phyloP scores from a whole-genome alignment of 164 flowering plant species.

The Dillenia suffruticosa region DNA sequence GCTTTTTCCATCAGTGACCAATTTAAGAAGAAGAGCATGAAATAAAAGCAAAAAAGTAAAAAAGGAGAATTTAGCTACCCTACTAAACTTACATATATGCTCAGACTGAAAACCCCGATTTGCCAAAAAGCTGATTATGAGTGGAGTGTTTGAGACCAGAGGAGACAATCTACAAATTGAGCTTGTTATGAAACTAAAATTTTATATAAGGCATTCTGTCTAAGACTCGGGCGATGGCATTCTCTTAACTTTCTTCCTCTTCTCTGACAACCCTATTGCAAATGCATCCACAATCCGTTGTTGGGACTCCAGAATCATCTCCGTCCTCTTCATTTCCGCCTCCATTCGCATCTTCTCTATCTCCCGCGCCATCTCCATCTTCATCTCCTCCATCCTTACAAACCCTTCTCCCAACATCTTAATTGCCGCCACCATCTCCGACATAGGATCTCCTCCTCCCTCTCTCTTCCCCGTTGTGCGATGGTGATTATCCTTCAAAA shows the following conservation, averaged over 20 bases:
- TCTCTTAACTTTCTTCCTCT: constrained; percentile 32
- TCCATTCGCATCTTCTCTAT: constrained; percentile 60
- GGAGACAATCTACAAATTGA: too few relatives aligned
- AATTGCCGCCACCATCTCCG: constrained; percentile 43
- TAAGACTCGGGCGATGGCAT: constrained; percentile 25
- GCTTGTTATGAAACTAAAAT: too few relatives aligned
- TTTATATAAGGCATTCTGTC: not conserved
- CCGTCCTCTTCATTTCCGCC: constrained; percentile 60
- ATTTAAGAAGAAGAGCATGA: too few relatives aligned
- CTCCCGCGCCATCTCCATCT: constrained; percentile 64
- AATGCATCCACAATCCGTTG: constrained; percentile 57
- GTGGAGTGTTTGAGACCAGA: too few relatives aligned
- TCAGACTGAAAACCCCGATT: too few relatives aligned
- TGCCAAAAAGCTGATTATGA: too few relatives aligned
- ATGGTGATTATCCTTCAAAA: not conserved
- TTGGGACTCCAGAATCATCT: constrained; percentile 63
- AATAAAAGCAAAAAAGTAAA: too few relatives aligned
- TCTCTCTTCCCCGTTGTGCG: not conserved
- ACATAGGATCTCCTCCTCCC: constrained; percentile 12
- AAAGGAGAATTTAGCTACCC: too few relatives aligned
- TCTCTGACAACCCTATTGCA: constrained; percentile 36
- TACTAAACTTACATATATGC: too few relatives aligned
- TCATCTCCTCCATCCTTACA: constrained; percentile 52
- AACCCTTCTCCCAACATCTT: constrained; percentile 54
- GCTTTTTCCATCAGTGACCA: too few relatives aligned